Percentiles rank a stretch among this genome's conserved stretches.
Evolutionary conservation across 331 rosid genomes (phyloP).

Genomic region (Erythrophleum ivorense): DNA sequence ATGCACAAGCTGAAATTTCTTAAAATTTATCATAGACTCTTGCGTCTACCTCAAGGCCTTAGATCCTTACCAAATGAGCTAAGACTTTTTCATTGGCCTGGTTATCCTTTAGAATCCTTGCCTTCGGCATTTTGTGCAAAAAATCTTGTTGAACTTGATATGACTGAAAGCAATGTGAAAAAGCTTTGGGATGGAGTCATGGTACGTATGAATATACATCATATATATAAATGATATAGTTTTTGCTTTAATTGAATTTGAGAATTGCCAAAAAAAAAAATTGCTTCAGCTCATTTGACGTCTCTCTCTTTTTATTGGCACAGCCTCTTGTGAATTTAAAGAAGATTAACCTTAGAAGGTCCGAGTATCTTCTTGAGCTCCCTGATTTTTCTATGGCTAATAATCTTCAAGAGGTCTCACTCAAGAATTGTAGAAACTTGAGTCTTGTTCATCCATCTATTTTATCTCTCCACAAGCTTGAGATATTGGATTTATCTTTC

Average conservation of each 20-base stretch:
- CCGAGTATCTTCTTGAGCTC: neutral
- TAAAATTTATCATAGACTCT: neutral
- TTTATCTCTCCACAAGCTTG: constrained; percentile 9
- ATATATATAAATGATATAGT: neutral
- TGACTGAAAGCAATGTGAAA: neutral
- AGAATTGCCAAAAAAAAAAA: neutral
- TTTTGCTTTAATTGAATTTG: neutral
- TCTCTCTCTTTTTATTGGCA: neutral
- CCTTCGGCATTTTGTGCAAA: neutral
- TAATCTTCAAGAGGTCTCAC: neutral
- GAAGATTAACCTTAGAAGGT: neutral
- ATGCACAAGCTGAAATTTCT: constrained; percentile 42
- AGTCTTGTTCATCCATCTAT: neutral
- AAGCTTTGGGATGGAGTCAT: neutral
- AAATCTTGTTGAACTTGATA: neutral
- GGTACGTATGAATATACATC: neutral
- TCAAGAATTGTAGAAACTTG: neutral
- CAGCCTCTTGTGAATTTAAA: neutral
- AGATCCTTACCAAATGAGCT: neutral
- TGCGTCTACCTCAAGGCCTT: neutral
- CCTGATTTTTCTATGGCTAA: neutral
- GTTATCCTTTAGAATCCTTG: neutral
- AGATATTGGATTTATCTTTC: constrained; percentile 7
- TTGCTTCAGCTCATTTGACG: neutral
- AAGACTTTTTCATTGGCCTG: neutral